Percentiles rank a stretch among this genome's conserved stretches.
These are phyloP conservation scores for Arabis alpina DNA, from an alignment of 345 rosid species.

Conservation along the genomic window DNA sequence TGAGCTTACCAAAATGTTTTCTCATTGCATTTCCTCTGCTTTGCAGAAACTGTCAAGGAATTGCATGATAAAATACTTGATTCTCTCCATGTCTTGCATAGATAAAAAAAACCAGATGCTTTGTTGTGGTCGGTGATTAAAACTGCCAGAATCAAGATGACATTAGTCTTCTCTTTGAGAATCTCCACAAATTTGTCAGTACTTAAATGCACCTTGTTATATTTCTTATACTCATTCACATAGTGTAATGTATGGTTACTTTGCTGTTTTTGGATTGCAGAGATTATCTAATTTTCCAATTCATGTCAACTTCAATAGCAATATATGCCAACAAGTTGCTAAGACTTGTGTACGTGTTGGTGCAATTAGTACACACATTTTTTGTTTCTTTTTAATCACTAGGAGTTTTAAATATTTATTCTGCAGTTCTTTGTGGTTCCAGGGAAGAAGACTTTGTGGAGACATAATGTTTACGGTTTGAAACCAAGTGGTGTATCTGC, in stretches of 20 bases:
- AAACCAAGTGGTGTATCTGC: constrained; percentile 76
- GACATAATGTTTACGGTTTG: constrained; percentile 79
- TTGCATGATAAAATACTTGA: constrained; percentile 60
- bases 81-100: constrained; percentile 80
- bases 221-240: background rate
- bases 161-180: constrained; percentile 69
- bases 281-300: constrained; percentile 81
- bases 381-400: constrained; percentile 10
- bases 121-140: constrained; percentile 79
- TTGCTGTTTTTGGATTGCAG: constrained; percentile 51
- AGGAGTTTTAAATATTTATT: background rate
- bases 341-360: constrained; percentile 76
- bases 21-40: constrained; percentile 26
- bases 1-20: background rate
- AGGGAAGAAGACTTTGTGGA: constrained; percentile 83
- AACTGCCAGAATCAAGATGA: constrained; percentile 71
- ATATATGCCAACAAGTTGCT: constrained; percentile 81
- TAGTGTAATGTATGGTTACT: background rate
- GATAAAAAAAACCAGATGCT: too few species aligned
- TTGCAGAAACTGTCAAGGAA: constrained; percentile 76
- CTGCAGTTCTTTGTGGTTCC: constrained; percentile 28
- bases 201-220: too few species aligned
- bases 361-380: constrained; percentile 66
- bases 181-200: constrained; percentile 81
- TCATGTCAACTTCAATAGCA: constrained; percentile 74